phyloP scores from a whole-genome alignment of 2,329 filamentous ascomycete species.

The Gyromitra esculenta region DNA sequence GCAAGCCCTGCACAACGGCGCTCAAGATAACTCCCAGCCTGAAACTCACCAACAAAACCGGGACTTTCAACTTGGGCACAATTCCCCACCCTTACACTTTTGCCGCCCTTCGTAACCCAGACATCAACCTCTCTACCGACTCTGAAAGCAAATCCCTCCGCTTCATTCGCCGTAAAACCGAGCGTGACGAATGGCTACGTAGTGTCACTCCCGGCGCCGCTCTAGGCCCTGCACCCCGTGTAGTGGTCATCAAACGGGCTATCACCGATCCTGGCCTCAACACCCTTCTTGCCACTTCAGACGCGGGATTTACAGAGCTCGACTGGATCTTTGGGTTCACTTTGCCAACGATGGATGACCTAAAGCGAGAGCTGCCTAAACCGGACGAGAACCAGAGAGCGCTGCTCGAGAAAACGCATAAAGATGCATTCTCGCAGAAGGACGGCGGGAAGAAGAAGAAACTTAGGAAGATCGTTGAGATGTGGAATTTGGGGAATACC shows the following conservation, averaged over 20 bases:
- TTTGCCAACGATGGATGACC: slow-evolving; percentile 70
- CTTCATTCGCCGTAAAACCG: slow-evolving; percentile 74
- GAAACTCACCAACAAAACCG: slow-evolving; percentile 73
- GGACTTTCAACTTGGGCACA: slow-evolving; percentile 81
- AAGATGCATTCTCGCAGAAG: slow-evolving; percentile 60
- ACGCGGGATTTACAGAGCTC: slow-evolving; percentile 68
- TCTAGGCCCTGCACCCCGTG: slow-evolving; percentile 71
- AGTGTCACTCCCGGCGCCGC: slow-evolving; percentile 73
- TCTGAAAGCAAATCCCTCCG: slow-evolving; percentile 70
- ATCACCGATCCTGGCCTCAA: slow-evolving; percentile 81
- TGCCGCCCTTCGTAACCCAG: slow-evolving; percentile 72
- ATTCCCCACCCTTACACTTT: slow-evolving; percentile 93
- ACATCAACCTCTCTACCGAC: slow-evolving; percentile 57
- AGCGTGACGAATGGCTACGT: slow-evolving; percentile 80
- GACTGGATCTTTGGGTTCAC: slow-evolving; percentile 91
- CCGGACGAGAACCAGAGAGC: slow-evolving; percentile 68
- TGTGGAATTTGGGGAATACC: slow-evolving; percentile 56
- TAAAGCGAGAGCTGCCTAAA: slow-evolving; percentile 65
- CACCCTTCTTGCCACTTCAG: slow-evolving; percentile 57
- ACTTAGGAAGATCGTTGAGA: slow-evolving; percentile 55
- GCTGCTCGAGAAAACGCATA: slow-evolving; percentile 66
- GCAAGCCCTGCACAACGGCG: slow-evolving; percentile 71
- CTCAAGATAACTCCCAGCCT: slow-evolving; percentile 71
- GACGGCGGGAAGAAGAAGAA: slow-evolving; percentile 57
- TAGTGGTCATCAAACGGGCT: slow-evolving; percentile 80